Evolutionary conservation across 2,329 filamentous ascomycete genomes (phyloP), one percentile per base, ranked within the genome.

Genomic region (Lasiodiplodia hormozganensis): DNA sequence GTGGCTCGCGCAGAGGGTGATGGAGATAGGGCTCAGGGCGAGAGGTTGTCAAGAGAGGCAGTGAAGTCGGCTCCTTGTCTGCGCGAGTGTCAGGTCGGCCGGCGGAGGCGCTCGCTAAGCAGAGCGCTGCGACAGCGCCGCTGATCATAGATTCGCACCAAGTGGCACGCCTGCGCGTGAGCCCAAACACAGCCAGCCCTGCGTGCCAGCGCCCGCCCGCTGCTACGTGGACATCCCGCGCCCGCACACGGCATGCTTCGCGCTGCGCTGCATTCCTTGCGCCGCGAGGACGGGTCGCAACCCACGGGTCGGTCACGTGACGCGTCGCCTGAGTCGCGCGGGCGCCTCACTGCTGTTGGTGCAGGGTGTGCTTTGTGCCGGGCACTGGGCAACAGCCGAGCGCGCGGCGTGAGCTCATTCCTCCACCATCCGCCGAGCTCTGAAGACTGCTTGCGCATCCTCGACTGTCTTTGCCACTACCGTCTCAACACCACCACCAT

Each of bases 401-500:
- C 40, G 47, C 43, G 60, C 60, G 60, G 60, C 23, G 43, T 66
- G 62, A 54, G 49, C 62, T 66, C 62, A 47, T 62, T 36, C 38
- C 57, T 60, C 57, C 58, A 62, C 40, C 58, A 51, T 12, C 16
- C 36, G 7, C 18, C n/a, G 58, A 18, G 23, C 58, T 62, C 40
- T 28, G 31, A 14, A 49, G 25, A 51, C 58, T 62, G 58, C 38
- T 28, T 57, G 31, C 18, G 34, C 54, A 23, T 25, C 31, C n/a
- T 47, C 21, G 14, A 21, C 54, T n/a, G 34, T 18, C 40, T 28
- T 8, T 31, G 53, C 53, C 21, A n/a, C 21, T 25, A n/a, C 18
- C 54, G 18, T 25, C 40, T 66, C 53, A 5, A 67, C 47, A n/a
- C 40, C 52, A 23, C 23, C 36, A 21, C 21, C 47, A 89, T 89